Evolutionary conservation across 2,329 filamentous ascomycete genomes (phyloP), one percentile per base, ranked within the genome.

Genomic region (Hypocreales sp.): DNA sequence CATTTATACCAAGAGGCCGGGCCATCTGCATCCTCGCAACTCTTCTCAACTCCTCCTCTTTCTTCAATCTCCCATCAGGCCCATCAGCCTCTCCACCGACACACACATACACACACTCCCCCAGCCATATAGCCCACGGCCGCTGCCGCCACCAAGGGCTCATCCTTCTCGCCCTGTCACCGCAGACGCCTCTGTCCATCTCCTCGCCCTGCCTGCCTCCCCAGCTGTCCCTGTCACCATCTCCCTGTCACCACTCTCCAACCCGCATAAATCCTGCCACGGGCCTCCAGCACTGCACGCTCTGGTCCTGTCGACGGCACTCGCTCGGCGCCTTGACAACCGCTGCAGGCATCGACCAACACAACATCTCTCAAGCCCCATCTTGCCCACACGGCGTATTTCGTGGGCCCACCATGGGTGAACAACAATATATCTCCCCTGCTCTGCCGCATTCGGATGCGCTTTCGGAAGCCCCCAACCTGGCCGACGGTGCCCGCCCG

Each of bases 351-450:
- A 12, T 16, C 22, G 17, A 27, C 25, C 29, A 27, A 30, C 27
- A 20, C 13, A 6, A n/a, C n/a, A n/a, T 22, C 17, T 25, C 21
- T 12, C 20, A 24, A 19, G 20, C 27, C 15, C 13, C 21, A 22
- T 23, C 23, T 12, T 12, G 26, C 22, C 28, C 25, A 28, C 22
- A 27, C 29, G 22, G 15, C 26, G 13, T 17, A 16, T 22, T 25
- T 22, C 14, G 10, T n/a, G 28, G 30, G 33, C 17, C 28, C 30
- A 27, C 31, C 44, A 50, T 51, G 47, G 45, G 46, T 33, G 46
- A 50, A 44, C 39, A 48, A 37, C 37, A 44, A 27, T 51, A 49
- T 40, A 41, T 49, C 38, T 32, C 40, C 35, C 39, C 42, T 40
- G 42, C 43, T 38, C 44, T 50, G 31, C 38, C 46, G 37, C 46